A percentile compares a stretch with the other conserved stretches of the same genome.
Evolutionary conservation across 1,284 basidiomycete genomes (phyloP).

Genomic region (Cerrena zonata): DNA sequence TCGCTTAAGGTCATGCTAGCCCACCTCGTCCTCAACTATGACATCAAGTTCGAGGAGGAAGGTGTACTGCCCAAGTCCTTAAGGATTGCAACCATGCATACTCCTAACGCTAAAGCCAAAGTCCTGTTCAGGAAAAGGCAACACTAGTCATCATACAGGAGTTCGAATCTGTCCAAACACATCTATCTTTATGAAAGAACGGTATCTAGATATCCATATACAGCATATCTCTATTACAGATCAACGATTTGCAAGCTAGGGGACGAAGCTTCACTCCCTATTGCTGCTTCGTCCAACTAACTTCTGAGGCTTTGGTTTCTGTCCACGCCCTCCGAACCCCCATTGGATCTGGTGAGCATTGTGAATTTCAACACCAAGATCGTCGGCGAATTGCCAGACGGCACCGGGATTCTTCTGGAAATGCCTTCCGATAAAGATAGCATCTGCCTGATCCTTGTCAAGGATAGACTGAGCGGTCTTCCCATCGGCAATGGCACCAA

Average conservation of each 20-base stretch:
- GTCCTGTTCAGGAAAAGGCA: slow-evolving; percentile 20
- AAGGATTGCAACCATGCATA: slow-evolving; percentile 11
- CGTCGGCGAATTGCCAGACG: slow-evolving; percentile 48
- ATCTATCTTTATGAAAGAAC: too few species aligned
- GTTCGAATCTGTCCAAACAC: too few species aligned
- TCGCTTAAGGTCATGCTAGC: slow-evolving; percentile 24
- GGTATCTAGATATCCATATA: too few species aligned
- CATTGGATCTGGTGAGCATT: slow-evolving; percentile 49
- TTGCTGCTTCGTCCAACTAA: too few species aligned
- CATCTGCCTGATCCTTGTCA: slow-evolving; percentile 38
- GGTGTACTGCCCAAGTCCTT: slow-evolving; percentile 13
- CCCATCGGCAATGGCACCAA: slow-evolving; percentile 59
- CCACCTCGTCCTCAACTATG: slow-evolving; percentile 20
- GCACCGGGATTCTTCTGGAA: slow-evolving; percentile 54
- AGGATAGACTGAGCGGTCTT: slow-evolving; percentile 59
- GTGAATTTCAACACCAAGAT: slow-evolving; percentile 40
- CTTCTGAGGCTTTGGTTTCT: too few species aligned
- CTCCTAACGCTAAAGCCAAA: slow-evolving; percentile 11
- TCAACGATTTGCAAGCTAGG: too few species aligned
- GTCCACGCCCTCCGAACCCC: slow-evolving; percentile 34
- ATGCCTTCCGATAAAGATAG: slow-evolving; percentile 44
- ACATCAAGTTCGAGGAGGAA: slow-evolving; percentile 17
- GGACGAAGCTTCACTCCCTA: too few species aligned
- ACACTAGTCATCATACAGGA: background rate
- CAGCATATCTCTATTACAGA: too few species aligned